Percentiles rank a stretch among this genome's conserved stretches.
These are phyloP conservation scores for Cryphonectria radicalis DNA, from an alignment of 2,329 filamentous ascomycete genomes.

Conservation along the genomic window DNA sequence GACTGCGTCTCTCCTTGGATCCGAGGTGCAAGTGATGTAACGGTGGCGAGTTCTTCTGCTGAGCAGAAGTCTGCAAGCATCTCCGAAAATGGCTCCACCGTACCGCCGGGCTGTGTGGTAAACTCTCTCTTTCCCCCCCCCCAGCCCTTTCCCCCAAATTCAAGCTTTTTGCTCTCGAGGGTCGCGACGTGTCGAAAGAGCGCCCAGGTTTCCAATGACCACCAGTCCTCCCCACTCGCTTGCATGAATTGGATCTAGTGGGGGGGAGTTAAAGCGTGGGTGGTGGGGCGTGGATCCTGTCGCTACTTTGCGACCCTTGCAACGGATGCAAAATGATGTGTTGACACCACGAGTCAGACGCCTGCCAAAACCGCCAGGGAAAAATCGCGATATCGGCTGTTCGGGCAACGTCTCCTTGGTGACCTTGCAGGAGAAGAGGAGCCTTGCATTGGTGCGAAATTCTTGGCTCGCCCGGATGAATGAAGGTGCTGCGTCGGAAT, in stretches of 20 bases:
- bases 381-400: constrained; percentile 24
- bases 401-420: background rate
- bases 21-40: constrained; percentile 19
- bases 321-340: constrained; percentile 27
- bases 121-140: background rate
- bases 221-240: constrained; percentile 8
- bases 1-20: background rate
- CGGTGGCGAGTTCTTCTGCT: background rate
- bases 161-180: constrained; percentile 8
- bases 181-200: constrained; percentile 11
- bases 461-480: background rate
- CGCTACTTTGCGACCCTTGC: constrained; percentile 15
- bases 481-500: constrained; percentile 1
- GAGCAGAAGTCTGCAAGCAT: constrained; percentile 1
- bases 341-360: constrained; percentile 24
- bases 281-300: constrained; percentile 20
- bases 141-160: background rate
- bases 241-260: constrained; percentile 24
- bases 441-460: constrained; percentile 11
- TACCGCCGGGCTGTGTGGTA: background rate
- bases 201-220: constrained; percentile 13
- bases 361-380: background rate
- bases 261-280: constrained; percentile 15
- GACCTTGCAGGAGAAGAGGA: constrained; percentile 15
- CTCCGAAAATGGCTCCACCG: background rate